These are phyloP conservation scores for Periconia digitata DNA, from an alignment of 2,329 filamentous ascomycete genomes.

Conservation along the genomic window DNA sequence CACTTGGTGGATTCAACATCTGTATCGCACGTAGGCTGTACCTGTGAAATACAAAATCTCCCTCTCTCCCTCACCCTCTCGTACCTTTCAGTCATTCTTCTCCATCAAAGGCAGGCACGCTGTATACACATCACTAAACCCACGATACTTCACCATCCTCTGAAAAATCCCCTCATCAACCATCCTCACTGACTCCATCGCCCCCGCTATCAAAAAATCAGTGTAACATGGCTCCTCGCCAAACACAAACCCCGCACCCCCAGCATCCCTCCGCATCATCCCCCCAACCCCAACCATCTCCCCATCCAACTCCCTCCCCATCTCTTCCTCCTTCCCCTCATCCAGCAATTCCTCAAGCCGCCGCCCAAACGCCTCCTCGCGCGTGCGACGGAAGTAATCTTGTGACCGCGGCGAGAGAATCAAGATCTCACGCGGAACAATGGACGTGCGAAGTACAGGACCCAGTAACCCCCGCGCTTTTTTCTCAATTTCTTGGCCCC, in stretches of 20 bases:
- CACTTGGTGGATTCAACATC: no score
- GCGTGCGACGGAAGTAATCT: slow-evolving; percentile 45
- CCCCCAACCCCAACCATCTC: neutral
- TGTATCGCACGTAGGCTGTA: no score
- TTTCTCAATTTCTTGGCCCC: slow-evolving; percentile 38
- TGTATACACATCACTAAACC: neutral
- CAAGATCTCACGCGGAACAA: slow-evolving; percentile 42
- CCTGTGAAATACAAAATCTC: no score
- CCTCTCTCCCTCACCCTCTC: no score
- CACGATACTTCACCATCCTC: neutral
- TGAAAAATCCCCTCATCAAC: neutral
- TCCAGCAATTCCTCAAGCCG: slow-evolving; percentile 42
- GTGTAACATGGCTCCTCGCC: neutral
- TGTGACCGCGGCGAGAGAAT: slow-evolving; percentile 43
- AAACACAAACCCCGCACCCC: neutral
- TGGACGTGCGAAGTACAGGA: slow-evolving; percentile 28
- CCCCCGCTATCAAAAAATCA: neutral
- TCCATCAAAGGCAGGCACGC: neutral
- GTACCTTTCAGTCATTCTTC: neutral
- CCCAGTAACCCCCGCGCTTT: slow-evolving; percentile 34
- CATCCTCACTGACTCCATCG: neutral
- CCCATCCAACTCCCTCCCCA: neutral
- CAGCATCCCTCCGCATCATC: neutral
- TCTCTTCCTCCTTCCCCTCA: neutral
- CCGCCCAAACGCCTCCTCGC: slow-evolving; percentile 40